phyloP scores from a whole-genome alignment of 352 stramenopile species.

The Thalassiosira hispida region DNA sequence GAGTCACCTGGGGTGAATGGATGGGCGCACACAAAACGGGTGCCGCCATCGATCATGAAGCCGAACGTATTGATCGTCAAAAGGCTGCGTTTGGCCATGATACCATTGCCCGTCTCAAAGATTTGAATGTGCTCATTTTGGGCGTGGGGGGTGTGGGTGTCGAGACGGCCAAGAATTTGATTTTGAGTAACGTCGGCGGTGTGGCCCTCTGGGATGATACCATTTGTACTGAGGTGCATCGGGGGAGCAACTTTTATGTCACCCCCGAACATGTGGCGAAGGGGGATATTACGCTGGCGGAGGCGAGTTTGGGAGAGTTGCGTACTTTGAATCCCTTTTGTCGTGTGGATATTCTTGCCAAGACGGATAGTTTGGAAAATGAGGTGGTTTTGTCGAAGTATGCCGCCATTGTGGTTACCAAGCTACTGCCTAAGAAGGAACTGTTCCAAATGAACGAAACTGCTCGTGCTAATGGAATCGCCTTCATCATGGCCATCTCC shows the following conservation, averaged over 20 bases:
- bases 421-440: conserved; percentile 42
- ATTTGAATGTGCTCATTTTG: conserved; percentile 69
- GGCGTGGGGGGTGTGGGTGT: conserved; percentile 87
- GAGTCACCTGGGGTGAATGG: conserved; percentile 55
- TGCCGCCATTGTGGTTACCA: conserved; percentile 60
- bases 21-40: conserved; percentile 61
- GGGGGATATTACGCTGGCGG: conserved; percentile 31
- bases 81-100: conserved; percentile 63
- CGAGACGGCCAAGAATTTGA: conserved; percentile 85
- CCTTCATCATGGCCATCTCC: conserved; percentile 91
- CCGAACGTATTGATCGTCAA: conserved; percentile 69
- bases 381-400: conserved; percentile 46
- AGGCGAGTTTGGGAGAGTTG: conserved; percentile 55
- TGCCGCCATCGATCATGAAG: conserved; percentile 51
- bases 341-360: conserved; percentile 54
- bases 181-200: conserved; percentile 64
- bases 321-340: conserved; percentile 66
- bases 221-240: conserved; percentile 43
- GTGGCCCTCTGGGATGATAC: conserved; percentile 48
- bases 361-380: conserved; percentile 7
- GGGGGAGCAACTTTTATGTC: conserved; percentile 68
- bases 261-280: conserved; percentile 34
- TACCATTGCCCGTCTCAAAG: conserved; percentile 64
- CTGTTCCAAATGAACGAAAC: conserved; percentile 55
- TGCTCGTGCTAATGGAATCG: conserved; percentile 52